Percentiles rank a stretch among this genome's conserved stretches.
phyloP scores from a whole-genome alignment of 805 yeast species.

The Cyberlindnera euphorbiae region DNA sequence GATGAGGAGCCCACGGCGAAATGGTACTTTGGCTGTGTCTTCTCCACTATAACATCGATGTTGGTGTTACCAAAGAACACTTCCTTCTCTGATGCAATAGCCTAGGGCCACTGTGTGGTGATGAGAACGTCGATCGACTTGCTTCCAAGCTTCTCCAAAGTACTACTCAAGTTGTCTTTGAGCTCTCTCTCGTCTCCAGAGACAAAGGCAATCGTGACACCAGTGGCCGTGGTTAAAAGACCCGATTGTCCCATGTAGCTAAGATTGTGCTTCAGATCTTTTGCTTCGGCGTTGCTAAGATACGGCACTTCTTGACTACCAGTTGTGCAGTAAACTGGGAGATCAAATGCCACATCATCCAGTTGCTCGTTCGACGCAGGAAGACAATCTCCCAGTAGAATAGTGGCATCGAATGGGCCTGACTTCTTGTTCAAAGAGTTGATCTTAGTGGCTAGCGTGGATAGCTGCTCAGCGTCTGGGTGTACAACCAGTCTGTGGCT shows the following conservation, averaged over 20 bases:
- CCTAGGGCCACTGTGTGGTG: slow-evolving; percentile 56
- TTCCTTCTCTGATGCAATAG: slow-evolving; percentile 41
- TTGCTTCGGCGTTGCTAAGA: slow-evolving; percentile 2
- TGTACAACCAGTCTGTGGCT: slow-evolving; percentile 17
- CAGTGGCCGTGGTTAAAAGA: slow-evolving; percentile 36
- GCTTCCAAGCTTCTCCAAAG: slow-evolving; percentile 21
- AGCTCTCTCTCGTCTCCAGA: slow-evolving; percentile 26
- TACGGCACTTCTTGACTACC: slow-evolving; percentile 16
- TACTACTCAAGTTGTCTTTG: slow-evolving; percentile 22
- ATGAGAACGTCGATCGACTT: slow-evolving; percentile 49
- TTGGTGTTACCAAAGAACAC: slow-evolving; percentile 40
- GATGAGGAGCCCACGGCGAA: slow-evolving; percentile 49
- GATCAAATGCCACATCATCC: slow-evolving; percentile 3
- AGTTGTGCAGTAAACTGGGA: slow-evolving; percentile 22
- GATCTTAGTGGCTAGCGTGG: slow-evolving; percentile 38
- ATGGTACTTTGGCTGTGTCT: slow-evolving; percentile 59
- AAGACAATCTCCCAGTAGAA: slow-evolving; percentile 46
- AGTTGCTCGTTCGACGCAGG: not conserved
- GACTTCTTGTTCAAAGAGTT: slow-evolving; percentile 48
- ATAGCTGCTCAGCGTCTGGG: slow-evolving; percentile 19
- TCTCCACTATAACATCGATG: slow-evolving; percentile 43
- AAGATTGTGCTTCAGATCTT: slow-evolving; percentile 4
- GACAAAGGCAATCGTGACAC: slow-evolving; percentile 44
- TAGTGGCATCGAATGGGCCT: slow-evolving; percentile 59
- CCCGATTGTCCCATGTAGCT: slow-evolving; percentile 29